Evolutionary conservation across 306 rosid species (phyloP), one percentile per base, ranked within the genome.

Genomic region (Nissolia schottii): DNA sequence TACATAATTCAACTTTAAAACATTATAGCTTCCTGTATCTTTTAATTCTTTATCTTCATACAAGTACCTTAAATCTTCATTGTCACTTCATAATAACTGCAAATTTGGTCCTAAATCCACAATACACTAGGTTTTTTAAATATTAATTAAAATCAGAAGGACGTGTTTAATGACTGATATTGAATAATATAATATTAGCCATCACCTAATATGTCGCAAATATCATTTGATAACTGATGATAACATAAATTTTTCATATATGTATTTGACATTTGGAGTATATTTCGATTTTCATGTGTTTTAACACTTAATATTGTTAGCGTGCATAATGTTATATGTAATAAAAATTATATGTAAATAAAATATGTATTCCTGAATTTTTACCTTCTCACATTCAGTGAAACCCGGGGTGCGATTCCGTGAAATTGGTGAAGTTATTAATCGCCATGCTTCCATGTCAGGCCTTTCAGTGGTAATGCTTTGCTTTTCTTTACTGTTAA

Each of bases 331-430:
- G 54, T 71, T 61, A 50, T 64, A 41, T 54, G 70, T 66, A 55
- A 27, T 46, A 58, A n/a, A n/a, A n/a, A n/a, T n/a, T 61, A 50
- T 64, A 41, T 54, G 70, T 66, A 55, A 27, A 38, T 64, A 57
- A 54, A 74, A 37, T 69, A 35, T 48, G 3, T 38, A 18, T 58
- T 59, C 31, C 18, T 87, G 64, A 59, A n/a, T n/a, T 32, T 51
- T 2, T 46, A 70, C 73, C 48, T 61, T 81, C 71, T 1, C 58
- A 46, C 78, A 32, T 72, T 65, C 88, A 94, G 99, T 94, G 62
- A 94, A 89, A 80, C 99, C 99, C 5, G 96, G 99, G 35, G 78
- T 91, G 50, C 86, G 97, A 67, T 94, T 94, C 71, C 99, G 97
- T 22, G 99, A 94, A 78, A 77, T 94, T 11, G 99, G 99, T 15